Evolutionary conservation across 2,329 filamentous ascomycete genomes (phyloP).

Genomic region (Colletotrichum sojae): DNA sequence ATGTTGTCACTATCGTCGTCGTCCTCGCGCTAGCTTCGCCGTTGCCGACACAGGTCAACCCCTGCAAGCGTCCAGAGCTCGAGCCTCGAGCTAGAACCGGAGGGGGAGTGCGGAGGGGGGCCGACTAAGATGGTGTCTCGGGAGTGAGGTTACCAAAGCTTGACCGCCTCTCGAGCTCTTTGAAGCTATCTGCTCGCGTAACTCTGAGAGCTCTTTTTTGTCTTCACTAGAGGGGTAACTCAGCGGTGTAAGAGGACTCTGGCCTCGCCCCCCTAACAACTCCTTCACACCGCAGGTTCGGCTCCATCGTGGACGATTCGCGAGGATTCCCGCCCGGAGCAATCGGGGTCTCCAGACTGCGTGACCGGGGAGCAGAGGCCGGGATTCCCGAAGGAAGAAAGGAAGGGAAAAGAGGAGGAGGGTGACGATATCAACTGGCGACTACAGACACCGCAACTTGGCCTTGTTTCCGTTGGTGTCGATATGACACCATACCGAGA

Average conservation of each 20-base stretch:
- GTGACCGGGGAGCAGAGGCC: background rate
- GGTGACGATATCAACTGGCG: background rate
- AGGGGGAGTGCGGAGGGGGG: background rate
- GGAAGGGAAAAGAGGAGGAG: background rate
- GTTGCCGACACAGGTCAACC: background rate
- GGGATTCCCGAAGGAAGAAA: conserved; percentile 6
- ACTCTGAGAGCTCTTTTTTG: no score
- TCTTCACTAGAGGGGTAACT: no score
- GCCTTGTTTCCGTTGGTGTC: conserved; percentile 1
- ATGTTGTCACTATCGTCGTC: background rate
- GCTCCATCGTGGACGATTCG: background rate
- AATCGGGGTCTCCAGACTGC: background rate
- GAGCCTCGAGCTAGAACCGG: background rate
- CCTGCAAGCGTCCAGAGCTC: background rate
- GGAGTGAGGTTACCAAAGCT: no score
- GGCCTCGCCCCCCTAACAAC: background rate
- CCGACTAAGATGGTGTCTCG: no score
- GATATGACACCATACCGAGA: background rate
- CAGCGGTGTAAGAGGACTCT: conserved; percentile 8
- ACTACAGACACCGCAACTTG: background rate
- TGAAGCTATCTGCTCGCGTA: no score
- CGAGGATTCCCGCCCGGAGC: background rate
- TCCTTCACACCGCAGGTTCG: conserved; percentile 30
- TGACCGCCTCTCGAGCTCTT: background rate
- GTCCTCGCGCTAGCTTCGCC: background rate